Percentiles rank a stretch among this genome's conserved stretches.
Conservation (phyloP, 2,329 filamentous ascomycete species). For the Oidium heveae region DNA sequence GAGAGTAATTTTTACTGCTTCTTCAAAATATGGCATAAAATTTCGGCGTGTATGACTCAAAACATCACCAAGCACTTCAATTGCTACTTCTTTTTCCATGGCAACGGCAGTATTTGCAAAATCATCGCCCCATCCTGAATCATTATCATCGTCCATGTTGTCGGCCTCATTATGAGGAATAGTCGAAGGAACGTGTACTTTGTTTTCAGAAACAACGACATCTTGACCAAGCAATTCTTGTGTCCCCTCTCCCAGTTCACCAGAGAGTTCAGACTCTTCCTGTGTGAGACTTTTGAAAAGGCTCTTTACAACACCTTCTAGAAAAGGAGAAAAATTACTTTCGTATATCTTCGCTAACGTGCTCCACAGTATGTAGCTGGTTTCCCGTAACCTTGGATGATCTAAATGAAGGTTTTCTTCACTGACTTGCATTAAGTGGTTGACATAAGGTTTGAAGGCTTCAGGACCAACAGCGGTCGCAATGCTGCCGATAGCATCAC, state of each 20-base stretch:
- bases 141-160: slow-evolving; percentile 39
- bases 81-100: slow-evolving; percentile 89
- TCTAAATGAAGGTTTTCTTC: slow-evolving; percentile 76
- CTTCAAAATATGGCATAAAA: slow-evolving; percentile 66
- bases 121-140: slow-evolving; percentile 65
- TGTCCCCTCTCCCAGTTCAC: slow-evolving; percentile 48
- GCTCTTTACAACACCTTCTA: slow-evolving; percentile 52
- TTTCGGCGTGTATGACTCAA: slow-evolving; percentile 63
- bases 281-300: slow-evolving; percentile 70
- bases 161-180: slow-evolving; percentile 34
- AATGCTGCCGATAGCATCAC: slow-evolving; percentile 83
- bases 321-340: slow-evolving; percentile 55
- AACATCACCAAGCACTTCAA: slow-evolving; percentile 84
- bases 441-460: slow-evolving; percentile 74
- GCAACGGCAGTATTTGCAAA: slow-evolving; percentile 70
- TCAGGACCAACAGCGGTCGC: slow-evolving; percentile 66
- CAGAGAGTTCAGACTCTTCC: slow-evolving; percentile 61
- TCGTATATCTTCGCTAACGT: slow-evolving; percentile 85
- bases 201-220: slow-evolving; percentile 57
- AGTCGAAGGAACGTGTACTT: slow-evolving; percentile 47
- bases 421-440: slow-evolving; percentile 72
- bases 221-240: slow-evolving; percentile 51
- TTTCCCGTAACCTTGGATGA: slow-evolving; percentile 79
- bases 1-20: slow-evolving; percentile 58
- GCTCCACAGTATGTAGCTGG: slow-evolving; percentile 91